Evolutionary conservation across 441 rosid genomes (phyloP), one percentile per base, ranked within the genome.

Genomic region (Adansonia madagascariensis): DNA sequence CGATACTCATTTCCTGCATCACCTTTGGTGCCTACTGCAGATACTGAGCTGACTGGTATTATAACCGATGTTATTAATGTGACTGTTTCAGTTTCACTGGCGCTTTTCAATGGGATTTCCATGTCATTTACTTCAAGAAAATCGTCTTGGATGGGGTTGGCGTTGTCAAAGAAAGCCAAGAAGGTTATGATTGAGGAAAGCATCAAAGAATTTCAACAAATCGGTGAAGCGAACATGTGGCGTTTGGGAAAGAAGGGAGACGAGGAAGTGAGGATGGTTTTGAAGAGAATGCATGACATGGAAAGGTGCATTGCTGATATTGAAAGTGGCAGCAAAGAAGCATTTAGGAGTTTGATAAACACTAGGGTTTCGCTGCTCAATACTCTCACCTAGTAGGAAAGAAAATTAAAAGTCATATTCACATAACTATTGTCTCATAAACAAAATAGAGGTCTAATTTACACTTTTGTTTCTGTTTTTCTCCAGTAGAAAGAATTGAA

Each of bases 291-390:
- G 93, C 81, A 80, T 69, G 88, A 86, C 0, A 50, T 91, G 69
- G 98, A 92, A 73, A 82, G 56, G 7, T 82, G 91, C 68, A 81
- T 90, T 5, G 60, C 82, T 31, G 86, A 71, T 14, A 80, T 94
- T 17, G 95, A 89, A 76, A 60, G 57, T 11, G 83, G 80, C 3
- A 81, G 83, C 15, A 85, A 82, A 77, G 86, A 81, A 68, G 89
- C 84, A 43, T 87, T 87, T 20, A 82, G 94, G 83, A 86, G 91
- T 52, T 80, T 90, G 85, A 84, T 90, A 71, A 83, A 68, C 75
- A 79, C 86, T 18, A 86, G 90, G 82, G 94, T 86, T 84, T 86
- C 91, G 12, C 75, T 90, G 39, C 92, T 90, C 61, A 88, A 90
- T 39, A 71, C 72, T 78, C 86, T 88, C 73, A 84, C 91, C n/a